Evolutionary conservation across 202 grass and related monocot genomes (phyloP).

Genomic region (Bolboschoenoplectus hybrid): DNA sequence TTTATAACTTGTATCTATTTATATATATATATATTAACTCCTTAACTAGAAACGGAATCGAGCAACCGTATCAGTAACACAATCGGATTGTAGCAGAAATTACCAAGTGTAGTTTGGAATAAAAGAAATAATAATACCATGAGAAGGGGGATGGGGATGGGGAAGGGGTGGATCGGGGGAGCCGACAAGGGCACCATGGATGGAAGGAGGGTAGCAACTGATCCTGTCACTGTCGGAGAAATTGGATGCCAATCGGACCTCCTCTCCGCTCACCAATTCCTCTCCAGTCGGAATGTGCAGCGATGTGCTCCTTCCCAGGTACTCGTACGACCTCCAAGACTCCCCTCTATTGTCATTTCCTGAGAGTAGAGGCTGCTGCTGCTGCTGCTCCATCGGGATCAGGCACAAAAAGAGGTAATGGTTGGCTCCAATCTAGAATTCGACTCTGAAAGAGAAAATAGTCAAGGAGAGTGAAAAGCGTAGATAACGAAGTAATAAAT

Average conservation of each 20-base stretch:
- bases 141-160: background rate
- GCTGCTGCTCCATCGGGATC: conserved; percentile 1
- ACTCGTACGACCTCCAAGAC: conserved; percentile 66
- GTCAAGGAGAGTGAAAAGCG: background rate
- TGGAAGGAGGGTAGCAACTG: conserved; percentile 62
- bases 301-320: conserved; percentile 70
- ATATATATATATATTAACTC: background rate
- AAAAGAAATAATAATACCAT: conserved; percentile 34
- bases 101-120: background rate
- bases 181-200: conserved; percentile 63
- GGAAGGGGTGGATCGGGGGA: conserved; percentile 42
- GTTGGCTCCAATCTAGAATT: background rate
- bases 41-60: background rate
- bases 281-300: conserved; percentile 54
- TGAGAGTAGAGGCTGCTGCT: conserved; percentile 37
- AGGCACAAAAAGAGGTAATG: background rate
- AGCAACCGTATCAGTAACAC: background rate
- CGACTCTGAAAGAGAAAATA: background rate
- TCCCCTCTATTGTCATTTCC: conserved; percentile 32
- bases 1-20: background rate
- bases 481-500: background rate
- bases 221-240: conserved; percentile 47
- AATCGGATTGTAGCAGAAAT: background rate
- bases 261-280: conserved; percentile 62
- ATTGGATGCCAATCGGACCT: conserved; percentile 64